Conservation (phyloP, 1,139 yeast genomes). For the Scheffersomyces titani region DNA sequence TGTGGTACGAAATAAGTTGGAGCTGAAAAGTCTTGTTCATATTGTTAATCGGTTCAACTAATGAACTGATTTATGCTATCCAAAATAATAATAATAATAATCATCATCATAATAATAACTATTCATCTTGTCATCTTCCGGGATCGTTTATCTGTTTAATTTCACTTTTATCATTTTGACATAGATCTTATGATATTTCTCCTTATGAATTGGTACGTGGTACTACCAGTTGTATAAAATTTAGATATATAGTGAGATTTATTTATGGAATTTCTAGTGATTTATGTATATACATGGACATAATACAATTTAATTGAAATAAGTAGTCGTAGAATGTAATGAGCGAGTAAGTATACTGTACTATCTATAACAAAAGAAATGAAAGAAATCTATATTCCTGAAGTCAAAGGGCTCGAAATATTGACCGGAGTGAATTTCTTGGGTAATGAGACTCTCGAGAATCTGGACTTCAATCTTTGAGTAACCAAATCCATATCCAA, state of each 20-base stretch:
- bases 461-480: slow-evolving; percentile 78
- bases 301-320: background rate
- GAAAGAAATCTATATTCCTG: slow-evolving; percentile 11
- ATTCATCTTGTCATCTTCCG: background rate
- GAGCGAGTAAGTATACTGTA: background rate
- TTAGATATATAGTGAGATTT: background rate
- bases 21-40: background rate
- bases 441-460: slow-evolving; percentile 86
- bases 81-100: background rate
- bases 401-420: slow-evolving; percentile 64
- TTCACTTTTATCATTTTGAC: slow-evolving; percentile 2
- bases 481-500: slow-evolving; percentile 89
- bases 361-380: background rate
- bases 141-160: slow-evolving; percentile 1
- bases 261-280: background rate
- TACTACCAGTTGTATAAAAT: slow-evolving; percentile 6
- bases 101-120: background rate
- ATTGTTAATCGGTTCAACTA: background rate
- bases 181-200: background rate
- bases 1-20: slow-evolving; percentile 9
- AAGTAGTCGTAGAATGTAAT: background rate
- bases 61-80: background rate
- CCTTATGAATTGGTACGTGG: slow-evolving; percentile 9
- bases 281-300: background rate
- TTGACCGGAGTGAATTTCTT: slow-evolving; percentile 90